Evolutionary conservation across 805 yeast species (phyloP).

Genomic region (Wickerhamomyces bovis): DNA sequence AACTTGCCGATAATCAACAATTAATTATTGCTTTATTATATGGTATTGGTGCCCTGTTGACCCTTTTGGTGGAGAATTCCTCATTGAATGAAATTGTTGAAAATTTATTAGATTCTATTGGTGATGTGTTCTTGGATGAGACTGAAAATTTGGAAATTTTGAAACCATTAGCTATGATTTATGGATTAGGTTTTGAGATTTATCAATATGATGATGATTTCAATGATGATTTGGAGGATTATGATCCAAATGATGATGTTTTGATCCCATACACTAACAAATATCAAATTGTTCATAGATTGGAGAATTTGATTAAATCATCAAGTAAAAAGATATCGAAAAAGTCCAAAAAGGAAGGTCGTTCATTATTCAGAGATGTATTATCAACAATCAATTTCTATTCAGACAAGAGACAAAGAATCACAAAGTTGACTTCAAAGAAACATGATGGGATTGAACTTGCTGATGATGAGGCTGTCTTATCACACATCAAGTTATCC

Average conservation of each 20-base stretch:
- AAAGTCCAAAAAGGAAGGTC: constrained; percentile 54
- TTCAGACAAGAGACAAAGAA: constrained; percentile 28
- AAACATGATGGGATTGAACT: constrained; percentile 5
- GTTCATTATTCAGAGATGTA: constrained; percentile 56
- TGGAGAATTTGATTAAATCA: constrained; percentile 40
- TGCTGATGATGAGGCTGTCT: constrained; percentile 7
- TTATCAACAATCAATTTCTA: constrained; percentile 40
- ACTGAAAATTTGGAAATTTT: constrained; percentile 15
- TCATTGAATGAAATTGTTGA: constrained; percentile 18
- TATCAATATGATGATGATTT: constrained; percentile 34
- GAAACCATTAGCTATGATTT: constrained; percentile 22
- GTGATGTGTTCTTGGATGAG: constrained; percentile 14
- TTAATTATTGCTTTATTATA: constrained; percentile 18
- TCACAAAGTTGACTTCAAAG: constrained; percentile 23
- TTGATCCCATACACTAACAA: constrained; percentile 47
- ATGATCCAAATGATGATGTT: constrained; percentile 37
- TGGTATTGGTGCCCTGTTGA: constrained; percentile 21
- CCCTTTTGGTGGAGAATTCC: constrained; percentile 11
- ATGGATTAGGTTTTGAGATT: constrained; percentile 22
- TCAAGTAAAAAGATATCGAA: constrained; percentile 55
- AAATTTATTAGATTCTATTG: constrained; percentile 14
- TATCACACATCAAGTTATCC: constrained; percentile 21
- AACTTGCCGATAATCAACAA: constrained; percentile 7
- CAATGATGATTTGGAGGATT: constrained; percentile 29
- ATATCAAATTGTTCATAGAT: constrained; percentile 36